Conservation (phyloP, 345 rosid species). For the Eucalyptus curtisii region DNA sequence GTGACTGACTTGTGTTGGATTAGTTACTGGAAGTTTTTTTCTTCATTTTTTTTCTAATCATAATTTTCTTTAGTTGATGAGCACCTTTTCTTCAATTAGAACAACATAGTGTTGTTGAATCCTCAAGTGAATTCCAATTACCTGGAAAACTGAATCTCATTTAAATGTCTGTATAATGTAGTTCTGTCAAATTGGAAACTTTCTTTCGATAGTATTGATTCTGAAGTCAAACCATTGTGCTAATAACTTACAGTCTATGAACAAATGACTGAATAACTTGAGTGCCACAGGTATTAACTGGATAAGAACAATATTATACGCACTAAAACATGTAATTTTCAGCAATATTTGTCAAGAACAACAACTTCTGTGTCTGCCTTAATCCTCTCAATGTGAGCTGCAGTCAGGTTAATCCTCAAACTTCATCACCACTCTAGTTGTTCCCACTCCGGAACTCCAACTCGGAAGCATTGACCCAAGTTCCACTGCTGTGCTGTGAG, state of each 20-base stretch:
- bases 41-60: not conserved
- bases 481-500: slow-evolving; percentile 64
- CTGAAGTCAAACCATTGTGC: not conserved
- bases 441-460: slow-evolving; percentile 50
- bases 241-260: not conserved
- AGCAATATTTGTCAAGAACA: not conserved
- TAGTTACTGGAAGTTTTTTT: not conserved
- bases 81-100: not conserved
- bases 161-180: not conserved
- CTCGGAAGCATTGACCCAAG: slow-evolving; percentile 54
- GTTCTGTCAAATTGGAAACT: not conserved
- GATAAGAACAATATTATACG: not conserved
- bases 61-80: not conserved
- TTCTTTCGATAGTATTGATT: not conserved
- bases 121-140: not conserved
- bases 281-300: not conserved
- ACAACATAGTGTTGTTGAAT: not conserved
- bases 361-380: not conserved
- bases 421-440: slow-evolving; percentile 60
- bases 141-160: not conserved
- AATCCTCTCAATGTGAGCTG: not conserved
- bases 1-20: not conserved
- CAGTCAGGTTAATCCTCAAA: not conserved
- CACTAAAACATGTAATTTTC: not conserved
- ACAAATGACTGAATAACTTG: not conserved